These are phyloP conservation scores for Boletus patriciae DNA, from an alignment of 768 basidiomycete species.

Conservation along the genomic window DNA sequence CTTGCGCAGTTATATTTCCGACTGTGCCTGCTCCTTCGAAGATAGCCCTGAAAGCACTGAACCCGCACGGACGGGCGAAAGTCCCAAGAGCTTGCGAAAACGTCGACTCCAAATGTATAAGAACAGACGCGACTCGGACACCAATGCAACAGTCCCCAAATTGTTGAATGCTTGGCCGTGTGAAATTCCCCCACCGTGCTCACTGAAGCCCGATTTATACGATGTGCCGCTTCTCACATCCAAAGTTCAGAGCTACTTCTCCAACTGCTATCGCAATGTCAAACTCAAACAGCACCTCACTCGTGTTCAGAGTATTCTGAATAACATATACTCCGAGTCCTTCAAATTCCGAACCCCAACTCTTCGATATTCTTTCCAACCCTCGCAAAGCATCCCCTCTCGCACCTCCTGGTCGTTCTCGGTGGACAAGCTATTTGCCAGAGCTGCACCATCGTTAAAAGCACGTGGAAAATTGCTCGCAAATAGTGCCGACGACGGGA, in stretches of 20 bases:
- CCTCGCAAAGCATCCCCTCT: not conserved
- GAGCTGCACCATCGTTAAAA: conserved; percentile 2
- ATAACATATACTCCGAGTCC: not conserved
- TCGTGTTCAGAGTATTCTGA: conserved; percentile 12
- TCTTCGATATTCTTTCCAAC: conserved; percentile 8
- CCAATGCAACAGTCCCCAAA: not conserved
- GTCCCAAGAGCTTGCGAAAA: not conserved
- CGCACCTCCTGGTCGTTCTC: not conserved
- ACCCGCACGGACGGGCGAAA: not conserved
- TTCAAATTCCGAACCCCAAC: not conserved
- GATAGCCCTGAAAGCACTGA: conserved; percentile 13
- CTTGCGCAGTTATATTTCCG: not conserved
- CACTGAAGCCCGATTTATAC: conserved; percentile 1
- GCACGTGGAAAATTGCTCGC: not conserved
- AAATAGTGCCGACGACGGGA: not conserved
- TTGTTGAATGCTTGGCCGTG: conserved; percentile 22
- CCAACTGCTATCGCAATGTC: conserved; percentile 16
- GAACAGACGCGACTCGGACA: conserved; percentile 5
- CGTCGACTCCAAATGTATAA: conserved; percentile 11
- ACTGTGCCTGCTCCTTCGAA: not conserved
- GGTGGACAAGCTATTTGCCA: conserved; percentile 1
- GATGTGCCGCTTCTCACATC: conserved; percentile 1
- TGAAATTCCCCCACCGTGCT: conserved; percentile 8
- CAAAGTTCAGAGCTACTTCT: conserved; percentile 4
- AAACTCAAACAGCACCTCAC: conserved; percentile 15